Evolutionary conservation across 2,329 filamentous ascomycete genomes (phyloP), one percentile per base, ranked within the genome.

Genomic region (Fonsecaea erecta): DNA sequence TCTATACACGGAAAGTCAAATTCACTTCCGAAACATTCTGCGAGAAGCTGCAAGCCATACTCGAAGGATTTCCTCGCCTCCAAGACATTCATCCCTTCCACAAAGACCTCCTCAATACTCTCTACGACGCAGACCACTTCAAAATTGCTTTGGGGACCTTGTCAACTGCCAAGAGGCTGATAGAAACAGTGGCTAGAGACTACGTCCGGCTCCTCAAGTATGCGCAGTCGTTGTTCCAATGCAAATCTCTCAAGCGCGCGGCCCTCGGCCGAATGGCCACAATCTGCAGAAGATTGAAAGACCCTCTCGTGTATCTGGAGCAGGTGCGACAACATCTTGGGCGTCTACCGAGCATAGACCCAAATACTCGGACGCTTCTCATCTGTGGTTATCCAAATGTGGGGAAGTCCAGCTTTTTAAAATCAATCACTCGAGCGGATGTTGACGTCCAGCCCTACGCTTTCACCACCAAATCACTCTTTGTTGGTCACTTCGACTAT

Each of bases 351-450:
- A 89, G 93, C n/a, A 99, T 99, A 77, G 96, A 99, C 77, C 95
- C 95, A 64, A 99, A 97, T 77, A 99, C 95, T 43, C 86, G 95
- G 73, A 99, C 95, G 1, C 87, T 99, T 52, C 85, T 99, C 70
- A 97, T 99, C 73, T 97, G 94, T 79, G 95, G 95, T 60, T 98
- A 98, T 78, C 95, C 95, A 73, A 99, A 99, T 74, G 93, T 96
- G 68, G 93, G 95, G 79, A 99, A 99, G 83, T 96, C 92, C 62
- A 96, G 92, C 72, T 99, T 99, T 83, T 81, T 99, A 76, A 90
- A 90, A 80, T 95, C 90, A 76, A 90, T 98, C 74, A 96, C 93
- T 56, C 87, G 93, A 72, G 95, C 95, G 70, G 95, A 99, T 82
- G 94, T 97, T 63, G 94, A 97, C 75, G 91, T 97, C 35, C 93